Conservation (phyloP, 441 rosid genomes). For the Rhodomyrtus psidioides region DNA sequence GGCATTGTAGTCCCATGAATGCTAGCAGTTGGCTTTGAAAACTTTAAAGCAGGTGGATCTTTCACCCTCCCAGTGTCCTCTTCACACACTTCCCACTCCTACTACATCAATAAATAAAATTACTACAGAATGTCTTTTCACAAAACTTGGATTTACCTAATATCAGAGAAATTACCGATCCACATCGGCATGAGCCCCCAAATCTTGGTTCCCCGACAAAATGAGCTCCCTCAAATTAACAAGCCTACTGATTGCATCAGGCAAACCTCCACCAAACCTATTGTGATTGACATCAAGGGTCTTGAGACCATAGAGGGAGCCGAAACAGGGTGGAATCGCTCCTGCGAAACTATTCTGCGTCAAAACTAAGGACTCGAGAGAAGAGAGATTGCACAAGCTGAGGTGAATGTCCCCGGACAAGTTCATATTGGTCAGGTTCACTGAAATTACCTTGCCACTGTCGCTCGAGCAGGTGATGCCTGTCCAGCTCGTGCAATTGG, state of each 20-base stretch:
- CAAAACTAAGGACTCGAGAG: constrained; percentile 43
- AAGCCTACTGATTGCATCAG: constrained; percentile 36
- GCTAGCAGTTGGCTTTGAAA: background rate
- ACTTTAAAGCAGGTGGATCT: background rate
- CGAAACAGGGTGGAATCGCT: constrained; percentile 53
- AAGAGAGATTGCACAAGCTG: too few relatives aligned
- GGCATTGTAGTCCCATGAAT: background rate
- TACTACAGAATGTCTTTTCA: background rate
- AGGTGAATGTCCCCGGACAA: too few relatives aligned
- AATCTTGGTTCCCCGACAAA: constrained; percentile 43
- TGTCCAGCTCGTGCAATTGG: too few relatives aligned
- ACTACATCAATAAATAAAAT: background rate
- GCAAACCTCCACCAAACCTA: constrained; percentile 45
- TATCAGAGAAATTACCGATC: constrained; percentile 61
- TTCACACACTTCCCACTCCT: background rate
- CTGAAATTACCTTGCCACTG: too few relatives aligned
- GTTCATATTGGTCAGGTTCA: too few relatives aligned
- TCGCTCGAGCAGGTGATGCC: too few relatives aligned
- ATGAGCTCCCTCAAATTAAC: constrained; percentile 45
- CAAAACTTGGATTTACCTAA: too few relatives aligned
- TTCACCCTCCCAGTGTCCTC: background rate
- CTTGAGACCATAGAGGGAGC: constrained; percentile 40
- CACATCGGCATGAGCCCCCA: constrained; percentile 55
- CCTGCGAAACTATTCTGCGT: constrained; percentile 53
- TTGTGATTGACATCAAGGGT: constrained; percentile 63